Percentiles rank a stretch among this genome's conserved stretches.
Conservation (phyloP, 192 early-diverging fungal species). For the Rhizophagus sp. region DNA sequence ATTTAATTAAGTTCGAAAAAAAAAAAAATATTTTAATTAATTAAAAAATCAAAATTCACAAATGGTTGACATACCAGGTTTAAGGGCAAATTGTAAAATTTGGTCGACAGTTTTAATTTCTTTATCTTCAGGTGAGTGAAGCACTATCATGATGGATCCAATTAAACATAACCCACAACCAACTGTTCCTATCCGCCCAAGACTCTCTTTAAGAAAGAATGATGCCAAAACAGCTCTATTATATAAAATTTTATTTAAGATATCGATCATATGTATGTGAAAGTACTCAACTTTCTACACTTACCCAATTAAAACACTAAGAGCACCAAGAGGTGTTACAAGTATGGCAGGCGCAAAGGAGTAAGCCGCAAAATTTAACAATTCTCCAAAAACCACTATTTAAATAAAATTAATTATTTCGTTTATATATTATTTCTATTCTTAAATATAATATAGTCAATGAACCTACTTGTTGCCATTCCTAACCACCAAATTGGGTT, state of each 20-base stretch:
- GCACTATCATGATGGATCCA: constrained; percentile 82
- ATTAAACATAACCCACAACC: constrained; percentile 90
- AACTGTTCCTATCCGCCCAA: constrained; percentile 80
- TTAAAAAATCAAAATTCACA: no score
- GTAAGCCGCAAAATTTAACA: constrained; percentile 93
- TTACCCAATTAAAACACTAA: constrained; percentile 85
- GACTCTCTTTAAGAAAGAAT: constrained; percentile 83
- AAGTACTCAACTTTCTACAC: background rate
- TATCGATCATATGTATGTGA: background rate
- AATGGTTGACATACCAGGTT: constrained; percentile 55
- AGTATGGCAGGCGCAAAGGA: constrained; percentile 95
- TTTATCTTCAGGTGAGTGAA: constrained; percentile 86
- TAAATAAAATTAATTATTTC: background rate
- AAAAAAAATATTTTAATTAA: background rate
- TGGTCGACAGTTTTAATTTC: constrained; percentile 80
- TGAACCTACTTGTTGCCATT: constrained; percentile 73
- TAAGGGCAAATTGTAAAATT: constrained; percentile 76
- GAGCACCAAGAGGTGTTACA: constrained; percentile 91
- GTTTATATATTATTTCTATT: constrained; percentile 10
- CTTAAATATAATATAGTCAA: background rate
- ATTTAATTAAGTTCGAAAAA: background rate
- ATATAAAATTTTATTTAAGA: background rate
- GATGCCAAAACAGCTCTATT: constrained; percentile 80
- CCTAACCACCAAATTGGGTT: constrained; percentile 92
- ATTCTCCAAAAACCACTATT: constrained; percentile 89